Conservation (phyloP, 2,329 filamentous ascomycete species). For the Fusarium anguioides region DNA sequence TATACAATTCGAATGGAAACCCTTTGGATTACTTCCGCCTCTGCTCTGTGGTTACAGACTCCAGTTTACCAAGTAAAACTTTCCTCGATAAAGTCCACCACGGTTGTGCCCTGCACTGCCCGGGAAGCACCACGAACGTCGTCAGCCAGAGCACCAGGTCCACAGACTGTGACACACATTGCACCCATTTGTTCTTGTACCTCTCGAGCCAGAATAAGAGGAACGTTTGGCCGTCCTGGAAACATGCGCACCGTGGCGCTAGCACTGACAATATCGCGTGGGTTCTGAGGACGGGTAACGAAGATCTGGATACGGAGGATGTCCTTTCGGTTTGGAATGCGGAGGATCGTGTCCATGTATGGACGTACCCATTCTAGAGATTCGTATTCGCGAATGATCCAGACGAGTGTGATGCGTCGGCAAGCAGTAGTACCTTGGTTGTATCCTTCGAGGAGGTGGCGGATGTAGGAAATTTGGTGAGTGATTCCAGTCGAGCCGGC, state of each 20-base stretch:
- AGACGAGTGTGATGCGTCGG: constrained; percentile 83
- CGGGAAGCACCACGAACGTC: constrained; percentile 78
- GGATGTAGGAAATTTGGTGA: constrained; percentile 90
- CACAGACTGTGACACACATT: constrained; percentile 87
- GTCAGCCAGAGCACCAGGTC: constrained; percentile 78
- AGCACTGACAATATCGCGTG: constrained; percentile 81
- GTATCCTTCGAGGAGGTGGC: constrained; percentile 77
- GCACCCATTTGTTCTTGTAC: constrained; percentile 84
- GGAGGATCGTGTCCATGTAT: constrained; percentile 81
- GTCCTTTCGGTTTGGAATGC: constrained; percentile 82
- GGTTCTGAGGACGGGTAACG: constrained; percentile 86
- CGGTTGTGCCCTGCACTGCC: constrained; percentile 68
- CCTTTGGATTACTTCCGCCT: constrained; percentile 14
- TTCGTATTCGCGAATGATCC: constrained; percentile 91
- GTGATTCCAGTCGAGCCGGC: constrained; percentile 95
- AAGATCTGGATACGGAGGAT: constrained; percentile 89
- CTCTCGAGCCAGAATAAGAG: constrained; percentile 82
- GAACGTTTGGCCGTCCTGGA: constrained; percentile 86
- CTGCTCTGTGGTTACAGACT: too few relatives aligned
- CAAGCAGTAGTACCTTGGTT: constrained; percentile 80
- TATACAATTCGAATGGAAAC: constrained; percentile 46
- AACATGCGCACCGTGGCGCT: constrained; percentile 90
- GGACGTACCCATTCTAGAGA: constrained; percentile 93
- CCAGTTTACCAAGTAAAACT: constrained; percentile 72
- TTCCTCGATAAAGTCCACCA: constrained; percentile 82